phyloP scores from a whole-genome alignment of 2,329 filamentous ascomycete genomes.

The Botrytis byssoidea region DNA sequence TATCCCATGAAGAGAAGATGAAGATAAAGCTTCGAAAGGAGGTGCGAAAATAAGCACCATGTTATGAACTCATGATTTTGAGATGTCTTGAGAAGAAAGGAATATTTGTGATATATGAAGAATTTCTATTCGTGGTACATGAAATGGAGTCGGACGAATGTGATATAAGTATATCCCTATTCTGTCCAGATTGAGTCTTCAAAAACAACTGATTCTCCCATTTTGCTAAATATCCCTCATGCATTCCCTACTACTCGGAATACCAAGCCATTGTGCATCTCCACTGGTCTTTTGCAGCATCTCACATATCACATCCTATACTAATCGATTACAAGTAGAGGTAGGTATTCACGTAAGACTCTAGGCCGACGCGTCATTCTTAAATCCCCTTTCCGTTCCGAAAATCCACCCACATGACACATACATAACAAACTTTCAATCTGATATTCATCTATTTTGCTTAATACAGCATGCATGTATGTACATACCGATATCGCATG shows the following conservation, averaged over 20 bases:
- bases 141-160: neutral
- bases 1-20: conserved; percentile 13
- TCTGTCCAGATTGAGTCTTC: neutral
- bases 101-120: neutral
- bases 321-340: neutral
- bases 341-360: neutral
- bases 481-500: neutral
- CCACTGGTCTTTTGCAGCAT: neutral
- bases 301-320: neutral
- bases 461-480: neutral
- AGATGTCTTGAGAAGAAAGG: neutral
- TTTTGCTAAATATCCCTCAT: neutral
- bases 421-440: neutral
- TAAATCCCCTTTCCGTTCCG: too few species aligned
- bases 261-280: neutral
- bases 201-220: neutral
- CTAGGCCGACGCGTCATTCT: neutral
- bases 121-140: neutral
- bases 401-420: too few species aligned
- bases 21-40: neutral
- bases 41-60: neutral
- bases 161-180: conserved; percentile 2
- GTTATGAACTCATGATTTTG: neutral
- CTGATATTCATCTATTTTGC: neutral
- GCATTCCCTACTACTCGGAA: neutral